Evolutionary conservation across 768 basidiomycete species (phyloP), one percentile per base, ranked within the genome.

Genomic region (Phaeotremella fagi): DNA sequence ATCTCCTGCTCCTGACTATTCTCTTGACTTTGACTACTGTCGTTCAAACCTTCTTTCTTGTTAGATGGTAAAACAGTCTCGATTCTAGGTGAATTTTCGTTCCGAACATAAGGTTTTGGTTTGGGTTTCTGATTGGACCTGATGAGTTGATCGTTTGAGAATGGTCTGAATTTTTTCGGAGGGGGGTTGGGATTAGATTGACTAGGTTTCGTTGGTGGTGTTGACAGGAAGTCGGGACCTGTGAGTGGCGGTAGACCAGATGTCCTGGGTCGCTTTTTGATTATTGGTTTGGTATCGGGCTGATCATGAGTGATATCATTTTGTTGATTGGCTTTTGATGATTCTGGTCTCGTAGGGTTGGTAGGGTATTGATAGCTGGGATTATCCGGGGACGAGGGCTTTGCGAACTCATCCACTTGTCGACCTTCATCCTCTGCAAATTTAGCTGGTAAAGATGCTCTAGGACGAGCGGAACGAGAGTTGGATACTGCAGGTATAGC

Each of bases 181-280:
- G 41, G 27, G 3, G 37, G 28, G 3, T 38, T 45, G 26, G 26
- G 14, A 27, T 16, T 23, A 18, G 44, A 26, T 15, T n/a, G n/a
- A n/a, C n/a, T n/a, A n/a, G 31, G n/a, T 29, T 6, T 6, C 20
- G 38, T 22, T 41, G 26, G 43, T 9, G 22, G 20, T 9, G 51
- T 26, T 45, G 51, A 43, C 6, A 44, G 45, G 29, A 29, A 52
- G 18, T 52, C 51, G 28, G 51, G 51, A 28, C 51, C 51, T 9
- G 50, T 42, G 37, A 42, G 35, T 6, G 50, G 50, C 9, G 50
- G 50, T 14, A 41, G 38, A 9, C 38, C 38, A 6, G 38, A 41
- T 7, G 38, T 41, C 7, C 38, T 11, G 18, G 38, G 38, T 14
- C 38, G 38, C 22, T 41, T 41, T 41, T 22, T 12, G 38, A 20